These are phyloP conservation scores for Candida multigemmis DNA, from an alignment of 805 yeast genomes.

Conservation along the genomic window DNA sequence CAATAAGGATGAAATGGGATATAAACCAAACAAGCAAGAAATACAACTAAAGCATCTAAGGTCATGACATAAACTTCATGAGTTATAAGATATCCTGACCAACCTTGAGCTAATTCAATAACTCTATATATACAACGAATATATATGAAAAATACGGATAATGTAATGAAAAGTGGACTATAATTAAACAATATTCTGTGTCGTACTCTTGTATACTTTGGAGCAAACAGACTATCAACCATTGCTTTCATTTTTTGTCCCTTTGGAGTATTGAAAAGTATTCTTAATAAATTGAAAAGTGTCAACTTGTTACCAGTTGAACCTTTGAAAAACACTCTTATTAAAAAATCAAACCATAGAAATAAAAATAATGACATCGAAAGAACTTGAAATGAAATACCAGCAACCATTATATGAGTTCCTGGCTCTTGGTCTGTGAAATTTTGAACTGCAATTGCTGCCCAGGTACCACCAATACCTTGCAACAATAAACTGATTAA, in stretches of 20 bases:
- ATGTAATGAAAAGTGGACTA: slow-evolving; percentile 21
- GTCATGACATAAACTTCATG: slow-evolving; percentile 27
- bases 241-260: slow-evolving; percentile 11
- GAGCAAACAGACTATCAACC: slow-evolving; percentile 19
- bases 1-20: slow-evolving; percentile 26
- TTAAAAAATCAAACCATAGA: slow-evolving; percentile 23
- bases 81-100: slow-evolving; percentile 20
- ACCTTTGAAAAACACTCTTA: slow-evolving; percentile 16
- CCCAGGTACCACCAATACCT: slow-evolving; percentile 30
- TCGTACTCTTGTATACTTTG: slow-evolving; percentile 12
- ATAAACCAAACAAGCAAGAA: slow-evolving; percentile 19
- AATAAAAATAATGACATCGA: slow-evolving; percentile 24
- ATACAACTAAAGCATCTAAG: slow-evolving; percentile 27
- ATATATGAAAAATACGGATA: slow-evolving; percentile 19
- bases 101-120: slow-evolving; percentile 29
- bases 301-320: slow-evolving; percentile 7
- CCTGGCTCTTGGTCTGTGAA: slow-evolving; percentile 15
- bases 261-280: slow-evolving; percentile 14
- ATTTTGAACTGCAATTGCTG: slow-evolving; percentile 12
- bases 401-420: slow-evolving; percentile 25
- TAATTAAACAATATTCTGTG: slow-evolving; percentile 12
- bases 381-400: slow-evolving; percentile 24
- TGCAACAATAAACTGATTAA: slow-evolving; percentile 24
- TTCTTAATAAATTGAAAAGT: slow-evolving; percentile 11
- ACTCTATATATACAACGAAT: slow-evolving; percentile 27